Conservation (phyloP, 2,329 filamentous ascomycete species). For the Cytospora mali region DNA sequence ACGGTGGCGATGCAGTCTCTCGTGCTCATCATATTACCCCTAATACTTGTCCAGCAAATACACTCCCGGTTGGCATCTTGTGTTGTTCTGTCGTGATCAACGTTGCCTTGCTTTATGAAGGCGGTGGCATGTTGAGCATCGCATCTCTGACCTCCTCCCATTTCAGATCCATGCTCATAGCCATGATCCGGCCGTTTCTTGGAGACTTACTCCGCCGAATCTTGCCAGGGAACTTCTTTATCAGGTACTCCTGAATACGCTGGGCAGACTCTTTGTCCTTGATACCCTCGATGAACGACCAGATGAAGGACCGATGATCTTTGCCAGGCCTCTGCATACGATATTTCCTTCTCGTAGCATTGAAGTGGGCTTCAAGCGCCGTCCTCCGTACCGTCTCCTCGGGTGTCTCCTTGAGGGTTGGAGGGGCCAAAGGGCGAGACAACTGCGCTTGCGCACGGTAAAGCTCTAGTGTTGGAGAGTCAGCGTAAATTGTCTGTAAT, state of each 20-base stretch:
- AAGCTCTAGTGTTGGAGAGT: not conserved
- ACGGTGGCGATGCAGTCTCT: not conserved
- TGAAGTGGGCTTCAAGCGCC: slow-evolving; percentile 29
- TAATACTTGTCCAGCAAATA: not conserved
- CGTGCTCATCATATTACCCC: not conserved
- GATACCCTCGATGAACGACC: slow-evolving; percentile 33
- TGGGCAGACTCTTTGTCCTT: slow-evolving; percentile 25
- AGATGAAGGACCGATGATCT: slow-evolving; percentile 29
- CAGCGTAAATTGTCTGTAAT: not conserved
- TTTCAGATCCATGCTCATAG: not conserved
- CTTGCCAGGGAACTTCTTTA: slow-evolving; percentile 17
- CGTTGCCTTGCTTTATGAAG: not conserved
- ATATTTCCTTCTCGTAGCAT: slow-evolving; percentile 22
- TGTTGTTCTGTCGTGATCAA: too few species aligned
- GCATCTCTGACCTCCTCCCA: slow-evolving; percentile 15
- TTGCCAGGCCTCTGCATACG: slow-evolving; percentile 11
- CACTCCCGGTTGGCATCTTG: too few species aligned
- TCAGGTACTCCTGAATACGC: slow-evolving; percentile 32
- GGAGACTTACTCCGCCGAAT: not conserved
- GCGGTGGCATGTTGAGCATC: not conserved
- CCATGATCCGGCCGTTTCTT: not conserved
- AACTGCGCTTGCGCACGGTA: too few species aligned
- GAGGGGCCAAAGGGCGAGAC: too few species aligned
- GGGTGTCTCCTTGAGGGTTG: not conserved
- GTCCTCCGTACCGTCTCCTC: not conserved